Evolutionary conservation across 1,139 yeast genomes (phyloP).

Genomic region (Trichomonascaceae sp.): DNA sequence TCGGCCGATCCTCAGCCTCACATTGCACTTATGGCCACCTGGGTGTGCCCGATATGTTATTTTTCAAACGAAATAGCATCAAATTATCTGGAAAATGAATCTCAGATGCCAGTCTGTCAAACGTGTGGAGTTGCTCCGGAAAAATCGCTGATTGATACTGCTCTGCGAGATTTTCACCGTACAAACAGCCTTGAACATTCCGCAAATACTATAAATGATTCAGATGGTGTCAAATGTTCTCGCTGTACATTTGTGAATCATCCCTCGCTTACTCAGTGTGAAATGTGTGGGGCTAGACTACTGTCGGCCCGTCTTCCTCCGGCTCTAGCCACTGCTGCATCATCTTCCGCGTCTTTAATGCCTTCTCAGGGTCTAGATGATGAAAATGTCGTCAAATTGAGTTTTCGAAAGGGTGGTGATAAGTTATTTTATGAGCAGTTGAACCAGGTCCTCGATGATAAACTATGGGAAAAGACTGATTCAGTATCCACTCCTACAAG

Average conservation of each 20-base stretch:
- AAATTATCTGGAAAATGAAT: constrained; percentile 32
- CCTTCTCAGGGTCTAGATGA: constrained; percentile 19
- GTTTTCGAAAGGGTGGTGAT: constrained; percentile 33
- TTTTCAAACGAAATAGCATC: constrained; percentile 50
- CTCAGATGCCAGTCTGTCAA: constrained; percentile 51
- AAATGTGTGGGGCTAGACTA: constrained; percentile 73
- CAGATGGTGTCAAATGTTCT: constrained; percentile 53
- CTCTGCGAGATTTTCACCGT: constrained; percentile 10
- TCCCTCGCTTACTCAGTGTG: constrained; percentile 71
- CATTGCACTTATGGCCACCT: constrained; percentile 32
- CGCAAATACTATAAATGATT: constrained; percentile 4
- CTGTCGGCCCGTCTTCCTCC: constrained; percentile 31
- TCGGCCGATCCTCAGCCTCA: constrained; percentile 7
- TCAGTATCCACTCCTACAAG: background rate
- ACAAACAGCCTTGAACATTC: background rate
- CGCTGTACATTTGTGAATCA: constrained; percentile 84
- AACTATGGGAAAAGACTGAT: constrained; percentile 18
- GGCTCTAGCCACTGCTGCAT: constrained; percentile 21
- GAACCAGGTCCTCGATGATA: constrained; percentile 21
- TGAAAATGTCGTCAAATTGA: constrained; percentile 24
- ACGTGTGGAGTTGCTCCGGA: constrained; percentile 69
- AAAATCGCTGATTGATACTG: constrained; percentile 27
- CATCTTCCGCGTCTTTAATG: constrained; percentile 14
- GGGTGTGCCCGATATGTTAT: constrained; percentile 86
- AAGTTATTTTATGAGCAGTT: constrained; percentile 28